phyloP scores from a whole-genome alignment of 75 land plant species.

The Pinus albicaulis region DNA sequence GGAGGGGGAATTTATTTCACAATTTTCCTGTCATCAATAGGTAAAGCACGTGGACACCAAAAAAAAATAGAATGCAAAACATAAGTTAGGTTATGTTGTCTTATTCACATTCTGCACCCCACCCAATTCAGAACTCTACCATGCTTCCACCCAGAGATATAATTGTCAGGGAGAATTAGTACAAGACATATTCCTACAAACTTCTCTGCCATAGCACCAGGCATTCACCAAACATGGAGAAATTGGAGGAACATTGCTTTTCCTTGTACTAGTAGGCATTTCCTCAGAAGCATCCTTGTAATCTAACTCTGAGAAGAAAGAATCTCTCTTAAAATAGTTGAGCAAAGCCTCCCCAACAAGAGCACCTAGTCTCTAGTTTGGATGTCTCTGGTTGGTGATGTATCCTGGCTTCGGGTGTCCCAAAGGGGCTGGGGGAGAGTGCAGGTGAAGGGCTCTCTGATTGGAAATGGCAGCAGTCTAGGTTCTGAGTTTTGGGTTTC shows the following conservation, averaged over 20 bases:
- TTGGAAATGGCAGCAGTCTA: slow-evolving; percentile 7
- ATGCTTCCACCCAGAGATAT: neutral
- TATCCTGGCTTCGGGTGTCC: slow-evolving; percentile 9
- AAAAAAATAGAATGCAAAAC: too few relatives aligned
- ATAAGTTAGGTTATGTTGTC: neutral
- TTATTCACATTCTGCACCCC: neutral
- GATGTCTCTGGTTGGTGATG: slow-evolving; percentile 29
- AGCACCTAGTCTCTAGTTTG: slow-evolving; percentile 37
- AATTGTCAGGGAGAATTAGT: slow-evolving; percentile 25
- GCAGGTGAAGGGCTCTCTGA: slow-evolving; percentile 17
- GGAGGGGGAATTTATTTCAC: too few relatives aligned
- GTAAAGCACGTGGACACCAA: too few relatives aligned
- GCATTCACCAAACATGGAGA: slow-evolving; percentile 20
- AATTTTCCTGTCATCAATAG: too few relatives aligned
- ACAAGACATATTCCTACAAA: slow-evolving; percentile 20
- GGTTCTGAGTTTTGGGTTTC: slow-evolving; percentile 21
- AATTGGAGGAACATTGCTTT: slow-evolving; percentile 7
- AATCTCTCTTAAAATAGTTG: slow-evolving; percentile 16
- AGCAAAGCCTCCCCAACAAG: slow-evolving; percentile 7
- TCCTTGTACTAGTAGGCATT: slow-evolving; percentile 5
- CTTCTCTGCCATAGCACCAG: slow-evolving; percentile 41
- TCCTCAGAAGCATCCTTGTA: slow-evolving; percentile 7
- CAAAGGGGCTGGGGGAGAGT: slow-evolving; percentile 6
- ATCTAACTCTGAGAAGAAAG: slow-evolving; percentile 2
- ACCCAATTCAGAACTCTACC: neutral